Percentiles rank a stretch among this genome's conserved stretches.
Evolutionary conservation across 805 yeast species (phyloP).

Genomic region (Saturnispora ahearnii): DNA sequence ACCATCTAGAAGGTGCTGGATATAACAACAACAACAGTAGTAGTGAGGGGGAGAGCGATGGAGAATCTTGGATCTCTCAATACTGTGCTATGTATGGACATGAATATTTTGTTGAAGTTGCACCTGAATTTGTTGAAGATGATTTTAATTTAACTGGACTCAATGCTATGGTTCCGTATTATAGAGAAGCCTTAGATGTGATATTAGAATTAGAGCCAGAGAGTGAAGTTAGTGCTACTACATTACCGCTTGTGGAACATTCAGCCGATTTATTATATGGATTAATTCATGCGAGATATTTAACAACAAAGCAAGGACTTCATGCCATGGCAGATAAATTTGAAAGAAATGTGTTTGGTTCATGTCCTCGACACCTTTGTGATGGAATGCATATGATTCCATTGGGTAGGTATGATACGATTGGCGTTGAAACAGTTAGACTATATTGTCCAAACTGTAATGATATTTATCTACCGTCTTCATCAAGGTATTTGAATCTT

Average conservation of each 20-base stretch:
- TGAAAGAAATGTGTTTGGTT: constrained; percentile 81
- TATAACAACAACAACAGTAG: neutral
- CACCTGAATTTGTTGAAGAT: constrained; percentile 89
- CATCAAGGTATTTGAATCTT: constrained; percentile 75
- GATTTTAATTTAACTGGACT: constrained; percentile 94
- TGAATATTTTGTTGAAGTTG: constrained; percentile 86
- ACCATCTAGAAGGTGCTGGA: neutral
- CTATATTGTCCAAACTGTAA: constrained; percentile 91
- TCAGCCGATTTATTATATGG: constrained; percentile 92
- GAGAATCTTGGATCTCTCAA: constrained; percentile 70
- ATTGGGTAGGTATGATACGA: constrained; percentile 81
- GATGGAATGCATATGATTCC: constrained; percentile 87
- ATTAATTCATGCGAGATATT: constrained; percentile 85
- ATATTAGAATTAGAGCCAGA: constrained; percentile 47
- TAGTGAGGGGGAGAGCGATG: constrained; percentile 29
- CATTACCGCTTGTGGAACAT: constrained; percentile 68
- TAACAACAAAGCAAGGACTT: constrained; percentile 81
- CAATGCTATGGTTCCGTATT: constrained; percentile 76
- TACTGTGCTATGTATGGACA: constrained; percentile 75
- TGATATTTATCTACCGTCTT: constrained; percentile 81
- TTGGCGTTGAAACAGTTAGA: constrained; percentile 87
- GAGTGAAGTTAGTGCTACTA: constrained; percentile 63
- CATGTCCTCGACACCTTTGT: constrained; percentile 84
- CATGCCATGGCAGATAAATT: constrained; percentile 91
- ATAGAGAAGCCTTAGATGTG: constrained; percentile 84